phyloP scores from a whole-genome alignment of 805 yeast genomes.

The Yamadazyma olivae region DNA sequence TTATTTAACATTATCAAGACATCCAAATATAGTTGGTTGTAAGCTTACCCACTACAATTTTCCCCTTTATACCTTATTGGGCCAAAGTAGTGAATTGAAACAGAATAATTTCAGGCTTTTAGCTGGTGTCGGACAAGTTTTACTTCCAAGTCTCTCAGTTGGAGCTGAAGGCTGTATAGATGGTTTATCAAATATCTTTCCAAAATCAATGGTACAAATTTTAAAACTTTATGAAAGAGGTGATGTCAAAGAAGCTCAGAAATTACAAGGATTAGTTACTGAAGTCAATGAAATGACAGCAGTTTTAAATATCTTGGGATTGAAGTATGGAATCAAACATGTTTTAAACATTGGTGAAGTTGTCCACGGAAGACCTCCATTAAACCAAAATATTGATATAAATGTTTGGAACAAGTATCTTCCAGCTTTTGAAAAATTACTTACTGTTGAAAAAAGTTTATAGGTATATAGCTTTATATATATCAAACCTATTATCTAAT shows the following conservation, averaged over 20 bases:
- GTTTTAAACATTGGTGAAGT: conserved; percentile 41
- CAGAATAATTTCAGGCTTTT: conserved; percentile 39
- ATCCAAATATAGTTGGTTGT: conserved; percentile 49
- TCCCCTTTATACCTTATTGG: conserved; percentile 45
- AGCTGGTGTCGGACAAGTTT: conserved; percentile 52
- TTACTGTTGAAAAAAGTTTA: conserved; percentile 10
- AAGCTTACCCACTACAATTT: conserved; percentile 54
- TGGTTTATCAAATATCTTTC: conserved; percentile 52
- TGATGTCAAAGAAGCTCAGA: conserved; percentile 37
- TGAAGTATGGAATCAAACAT: conserved; percentile 39
- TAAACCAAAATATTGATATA: conserved; percentile 29
- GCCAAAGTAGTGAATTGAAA: conserved; percentile 35
- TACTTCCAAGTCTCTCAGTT: conserved; percentile 45
- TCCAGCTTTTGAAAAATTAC: conserved; percentile 9
- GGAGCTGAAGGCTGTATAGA: conserved; percentile 52
- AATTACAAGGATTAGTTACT: conserved; percentile 40
- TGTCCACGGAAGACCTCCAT: conserved; percentile 47
- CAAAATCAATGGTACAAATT: conserved; percentile 45
- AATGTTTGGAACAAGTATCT: conserved; percentile 13
- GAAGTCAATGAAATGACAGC: conserved; percentile 47
- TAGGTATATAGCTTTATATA: too few species aligned
- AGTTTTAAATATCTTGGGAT: conserved; percentile 43
- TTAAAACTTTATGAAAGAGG: conserved; percentile 37
- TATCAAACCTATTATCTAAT: too few species aligned
- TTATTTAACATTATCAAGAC: conserved; percentile 39